Evolutionary conservation across 2,329 filamentous ascomycete species (phyloP).

Genomic region (Penicillium sp.): DNA sequence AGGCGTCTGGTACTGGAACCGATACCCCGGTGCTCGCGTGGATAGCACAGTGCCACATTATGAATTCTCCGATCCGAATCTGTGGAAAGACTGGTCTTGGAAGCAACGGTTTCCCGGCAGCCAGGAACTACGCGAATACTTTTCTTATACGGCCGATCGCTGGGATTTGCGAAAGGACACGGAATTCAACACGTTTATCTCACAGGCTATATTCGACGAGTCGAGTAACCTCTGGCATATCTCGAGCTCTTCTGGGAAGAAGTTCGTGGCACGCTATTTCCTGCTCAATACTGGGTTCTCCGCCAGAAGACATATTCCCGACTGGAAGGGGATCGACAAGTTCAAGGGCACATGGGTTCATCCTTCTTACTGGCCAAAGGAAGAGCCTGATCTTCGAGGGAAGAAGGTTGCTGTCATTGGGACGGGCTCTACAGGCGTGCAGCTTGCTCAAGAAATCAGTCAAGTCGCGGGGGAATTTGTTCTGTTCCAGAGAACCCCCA

Average conservation of each 20-base stretch:
- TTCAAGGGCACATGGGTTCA: slow-evolving; percentile 53
- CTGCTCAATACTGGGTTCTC: slow-evolving; percentile 8
- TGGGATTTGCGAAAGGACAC: slow-evolving; percentile 36
- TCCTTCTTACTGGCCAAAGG: slow-evolving; percentile 51
- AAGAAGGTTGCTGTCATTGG: slow-evolving; percentile 52
- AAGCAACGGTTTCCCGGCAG: slow-evolving; percentile 33
- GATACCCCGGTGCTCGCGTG: slow-evolving; percentile 45
- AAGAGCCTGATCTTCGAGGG: slow-evolving; percentile 42
- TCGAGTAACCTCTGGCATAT: too few relatives aligned
- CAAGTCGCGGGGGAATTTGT: slow-evolving; percentile 49
- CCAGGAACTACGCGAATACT: slow-evolving; percentile 32
- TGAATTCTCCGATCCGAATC: slow-evolving; percentile 20
- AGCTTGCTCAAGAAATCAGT: slow-evolving; percentile 56
- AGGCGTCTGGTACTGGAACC: slow-evolving; percentile 48
- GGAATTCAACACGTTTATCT: slow-evolving; percentile 39
- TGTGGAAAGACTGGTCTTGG: slow-evolving; percentile 32
- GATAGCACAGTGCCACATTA: slow-evolving; percentile 47
- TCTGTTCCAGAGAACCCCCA: slow-evolving; percentile 63
- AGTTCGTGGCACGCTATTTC: too few relatives aligned
- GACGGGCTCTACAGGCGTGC: slow-evolving; percentile 51
- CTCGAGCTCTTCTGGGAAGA: too few relatives aligned
- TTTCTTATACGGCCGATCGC: slow-evolving; percentile 30
- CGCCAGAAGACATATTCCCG: slow-evolving; percentile 42
- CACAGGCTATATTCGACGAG: slow-evolving; percentile 18
- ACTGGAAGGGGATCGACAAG: slow-evolving; percentile 32